phyloP scores from a whole-genome alignment of 495 filamentous ascomycete species.

The Physcia stellaris region DNA sequence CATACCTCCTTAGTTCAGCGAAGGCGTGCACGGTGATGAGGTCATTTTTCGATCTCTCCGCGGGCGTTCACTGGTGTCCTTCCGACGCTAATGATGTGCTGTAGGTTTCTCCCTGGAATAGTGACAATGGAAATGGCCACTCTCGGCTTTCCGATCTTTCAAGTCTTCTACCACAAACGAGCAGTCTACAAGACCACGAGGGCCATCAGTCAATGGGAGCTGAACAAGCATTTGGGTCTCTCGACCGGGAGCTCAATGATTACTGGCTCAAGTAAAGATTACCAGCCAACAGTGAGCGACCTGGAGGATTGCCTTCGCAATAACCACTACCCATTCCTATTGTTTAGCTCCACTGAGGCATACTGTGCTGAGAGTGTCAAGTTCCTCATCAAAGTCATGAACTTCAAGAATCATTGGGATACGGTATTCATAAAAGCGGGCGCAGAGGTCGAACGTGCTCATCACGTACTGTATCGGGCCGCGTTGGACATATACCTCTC shows the following conservation, averaged over 20 bases:
- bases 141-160: constrained; percentile 40
- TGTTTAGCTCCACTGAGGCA: constrained; percentile 45
- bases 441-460: constrained; percentile 19
- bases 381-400: constrained; percentile 42
- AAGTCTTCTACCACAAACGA: constrained; percentile 26
- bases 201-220: constrained; percentile 24
- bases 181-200: constrained; percentile 19
- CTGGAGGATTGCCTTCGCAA: constrained; percentile 41
- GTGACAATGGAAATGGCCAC: constrained; percentile 38
- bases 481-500: constrained; percentile 42
- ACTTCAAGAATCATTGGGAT: constrained; percentile 32
- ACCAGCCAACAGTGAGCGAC: constrained; percentile 31
- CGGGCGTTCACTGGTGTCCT: neutral
- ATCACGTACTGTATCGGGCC: constrained; percentile 30
- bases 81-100: too few species aligned
- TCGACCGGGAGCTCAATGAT: too few species aligned
- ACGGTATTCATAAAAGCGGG: constrained; percentile 1
- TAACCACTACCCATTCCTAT: constrained; percentile 39
- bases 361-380: constrained; percentile 57
- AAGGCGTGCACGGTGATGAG: too few species aligned
- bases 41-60: neutral
- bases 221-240: constrained; percentile 19
- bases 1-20: too few species aligned
- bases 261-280: too few species aligned
- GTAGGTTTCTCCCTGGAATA: constrained; percentile 42